A percentile compares a stretch with the other conserved stretches of the same genome.
Evolutionary conservation across 148 eudicot genomes (phyloP).

Genomic region (Rhododendron mucronatum): DNA sequence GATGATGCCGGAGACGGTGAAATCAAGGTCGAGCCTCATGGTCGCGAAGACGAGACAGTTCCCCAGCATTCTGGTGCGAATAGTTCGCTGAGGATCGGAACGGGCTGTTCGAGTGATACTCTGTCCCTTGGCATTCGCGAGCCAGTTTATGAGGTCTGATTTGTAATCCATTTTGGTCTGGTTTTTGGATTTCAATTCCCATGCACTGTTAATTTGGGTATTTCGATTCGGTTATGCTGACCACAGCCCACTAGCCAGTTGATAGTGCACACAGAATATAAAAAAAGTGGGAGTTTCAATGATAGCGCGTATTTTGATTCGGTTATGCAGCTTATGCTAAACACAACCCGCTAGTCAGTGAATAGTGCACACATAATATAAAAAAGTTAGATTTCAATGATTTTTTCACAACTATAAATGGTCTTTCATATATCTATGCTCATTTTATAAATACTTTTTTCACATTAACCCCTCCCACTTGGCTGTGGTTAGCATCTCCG

Average conservation of each 20-base stretch:
- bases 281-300: too few relatives aligned
- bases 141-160: conserved; percentile 78
- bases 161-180: not conserved
- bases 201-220: not conserved
- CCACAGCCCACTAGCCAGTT: not conserved
- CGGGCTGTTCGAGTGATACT: conserved; percentile 31
- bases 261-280: not conserved
- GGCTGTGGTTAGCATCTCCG: too few relatives aligned
- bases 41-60: not conserved
- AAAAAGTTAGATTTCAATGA: too few relatives aligned
- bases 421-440: too few relatives aligned
- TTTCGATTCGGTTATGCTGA: not conserved
- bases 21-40: conserved; percentile 14
- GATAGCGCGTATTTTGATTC: too few relatives aligned
- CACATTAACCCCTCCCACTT: too few relatives aligned
- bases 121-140: conserved; percentile 77
- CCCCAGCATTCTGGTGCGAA: not conserved
- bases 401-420: not conserved
- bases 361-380: not conserved
- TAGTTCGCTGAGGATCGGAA: conserved; percentile 5
- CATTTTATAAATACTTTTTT: too few relatives aligned
- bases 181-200: not conserved
- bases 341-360: too few relatives aligned
- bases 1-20: conserved; percentile 15
- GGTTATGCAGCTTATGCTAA: too few relatives aligned